A percentile compares a stretch with the other conserved stretches of the same genome.
Conservation (phyloP, 1,284 basidiomycete species). For the Trametes sp. region DNA sequence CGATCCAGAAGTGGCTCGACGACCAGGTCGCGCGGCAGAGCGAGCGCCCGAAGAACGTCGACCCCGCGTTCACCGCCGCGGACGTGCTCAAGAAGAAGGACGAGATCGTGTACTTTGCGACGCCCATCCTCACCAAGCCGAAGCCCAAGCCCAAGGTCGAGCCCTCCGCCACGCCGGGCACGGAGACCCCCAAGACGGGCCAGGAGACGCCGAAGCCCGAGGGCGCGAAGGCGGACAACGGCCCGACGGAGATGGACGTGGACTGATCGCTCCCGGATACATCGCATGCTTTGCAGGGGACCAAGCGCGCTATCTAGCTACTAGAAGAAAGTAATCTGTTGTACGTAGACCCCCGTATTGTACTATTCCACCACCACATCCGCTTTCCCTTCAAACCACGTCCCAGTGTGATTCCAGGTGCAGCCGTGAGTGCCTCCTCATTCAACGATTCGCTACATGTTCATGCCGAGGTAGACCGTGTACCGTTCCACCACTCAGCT, state of each 20-base stretch:
- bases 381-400: too few species aligned
- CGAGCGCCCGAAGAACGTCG: conserved; percentile 87
- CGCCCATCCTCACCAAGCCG: conserved; percentile 85
- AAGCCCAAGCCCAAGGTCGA: conserved; percentile 83
- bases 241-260: conserved; percentile 81
- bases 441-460: too few species aligned
- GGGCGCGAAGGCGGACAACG: conserved; percentile 50
- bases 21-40: conserved; percentile 87
- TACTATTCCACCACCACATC: conserved; percentile 23
- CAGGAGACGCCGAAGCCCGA: conserved; percentile 64
- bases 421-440: too few species aligned
- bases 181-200: conserved; percentile 71
- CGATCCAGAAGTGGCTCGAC: conserved; percentile 91
- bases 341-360: conserved; percentile 34
- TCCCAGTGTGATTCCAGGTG: too few species aligned
- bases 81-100: conserved; percentile 91
- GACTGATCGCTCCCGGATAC: conserved; percentile 54
- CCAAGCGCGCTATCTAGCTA: conserved; percentile 28
- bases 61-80: conserved; percentile 80
- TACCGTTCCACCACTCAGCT: too few species aligned
- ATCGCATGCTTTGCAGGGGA: conserved; percentile 7
- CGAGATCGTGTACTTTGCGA: conserved; percentile 86
- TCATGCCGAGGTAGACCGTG: too few species aligned
- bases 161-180: conserved; percentile 47
- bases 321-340: conserved; percentile 35